Base-by-base conservation (phyloP, 768 basidiomycete genomes). In the Kwoniella sp. region DNA sequence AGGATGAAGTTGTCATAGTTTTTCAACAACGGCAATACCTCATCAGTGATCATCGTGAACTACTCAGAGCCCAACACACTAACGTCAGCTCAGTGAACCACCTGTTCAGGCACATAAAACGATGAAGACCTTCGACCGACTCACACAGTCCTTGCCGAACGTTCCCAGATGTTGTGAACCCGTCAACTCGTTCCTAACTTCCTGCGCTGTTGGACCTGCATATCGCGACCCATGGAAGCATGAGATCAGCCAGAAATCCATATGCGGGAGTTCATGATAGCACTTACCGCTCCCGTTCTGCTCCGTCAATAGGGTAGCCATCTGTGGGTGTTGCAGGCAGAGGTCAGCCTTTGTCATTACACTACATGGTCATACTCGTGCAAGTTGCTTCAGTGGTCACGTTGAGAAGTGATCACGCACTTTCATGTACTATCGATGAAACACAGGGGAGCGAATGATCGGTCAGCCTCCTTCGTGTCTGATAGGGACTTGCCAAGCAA, bases 31-130 rank as follows among this genome's bases (percentile, higher is more conserved):
- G 80, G 65, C 58, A 83, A 79, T 5, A 94, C 85, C 34, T 90
- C 86, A 5, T 88, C 85, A 0, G 87, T 88, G 60, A 88, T 72
- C 93, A 96, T 95, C 0, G 90, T 90, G 83, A 97, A 96, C 58
- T 86, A 61, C 5, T 34, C 41, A 0, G 1, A 25, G 29, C 20
- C 28, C 9, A 37, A 37, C 31, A 38, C 20, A 23, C 34, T 41
- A 7, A 37, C n/a, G 28, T 62, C 51, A 54, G 45, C 22, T n/a
- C 9, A 9, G 48, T 52, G n/a, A n/a, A n/a, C 7, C 31, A 11
- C 48, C 34, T 38, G 0, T 23, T 28, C 51, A 29, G 13, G 11
- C 23, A 4, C 25, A 20, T 34, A 30, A 31, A 13, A 37, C 7
- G 34, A 37, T 13, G 5, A 7, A 5, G 34, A 13, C 13, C 34